phyloP scores from a whole-genome alignment of 2,329 filamentous ascomycete species.

The Pseudogymnoascus sp. region DNA sequence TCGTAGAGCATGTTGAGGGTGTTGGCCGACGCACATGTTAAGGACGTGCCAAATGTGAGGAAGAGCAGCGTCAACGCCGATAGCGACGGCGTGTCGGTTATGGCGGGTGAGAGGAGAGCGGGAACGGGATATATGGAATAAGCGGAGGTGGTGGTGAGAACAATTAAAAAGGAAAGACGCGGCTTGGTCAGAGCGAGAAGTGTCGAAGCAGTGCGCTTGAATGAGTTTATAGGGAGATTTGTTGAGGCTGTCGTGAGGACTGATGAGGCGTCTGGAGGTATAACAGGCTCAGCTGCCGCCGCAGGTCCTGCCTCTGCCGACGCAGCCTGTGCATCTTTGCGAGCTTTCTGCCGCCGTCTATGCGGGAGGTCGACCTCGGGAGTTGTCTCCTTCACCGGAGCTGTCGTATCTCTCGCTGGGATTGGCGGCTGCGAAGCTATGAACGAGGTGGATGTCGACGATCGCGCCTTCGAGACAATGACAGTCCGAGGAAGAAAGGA shows the following conservation, averaged over 20 bases:
- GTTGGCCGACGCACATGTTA: conserved; percentile 88
- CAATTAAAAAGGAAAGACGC: conserved; percentile 81
- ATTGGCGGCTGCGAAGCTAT: not conserved
- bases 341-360: conserved; percentile 22
- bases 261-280: conserved; percentile 46
- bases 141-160: conserved; percentile 80
- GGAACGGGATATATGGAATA: conserved; percentile 93
- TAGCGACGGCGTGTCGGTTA: conserved; percentile 64
- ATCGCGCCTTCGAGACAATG: not conserved
- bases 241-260: conserved; percentile 45
- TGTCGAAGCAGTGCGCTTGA: conserved; percentile 63
- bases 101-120: conserved; percentile 64
- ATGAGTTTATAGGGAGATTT: conserved; percentile 40
- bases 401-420: not conserved
- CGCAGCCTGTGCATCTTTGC: conserved; percentile 15
- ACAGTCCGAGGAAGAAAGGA: not conserved
- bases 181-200: conserved; percentile 93
- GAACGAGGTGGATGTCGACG: conserved; percentile 4
- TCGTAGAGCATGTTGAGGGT: conserved; percentile 97
- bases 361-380: conserved; percentile 22
- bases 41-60: conserved; percentile 78
- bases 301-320: conserved; percentile 17
- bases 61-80: conserved; percentile 88
- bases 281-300: conserved; percentile 20
- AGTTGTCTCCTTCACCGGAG: not conserved